Percentiles rank a stretch among this genome's conserved stretches.
Evolutionary conservation across 129 eudicot genomes (phyloP).

Genomic region (Gnaphalium uliginosum): DNA sequence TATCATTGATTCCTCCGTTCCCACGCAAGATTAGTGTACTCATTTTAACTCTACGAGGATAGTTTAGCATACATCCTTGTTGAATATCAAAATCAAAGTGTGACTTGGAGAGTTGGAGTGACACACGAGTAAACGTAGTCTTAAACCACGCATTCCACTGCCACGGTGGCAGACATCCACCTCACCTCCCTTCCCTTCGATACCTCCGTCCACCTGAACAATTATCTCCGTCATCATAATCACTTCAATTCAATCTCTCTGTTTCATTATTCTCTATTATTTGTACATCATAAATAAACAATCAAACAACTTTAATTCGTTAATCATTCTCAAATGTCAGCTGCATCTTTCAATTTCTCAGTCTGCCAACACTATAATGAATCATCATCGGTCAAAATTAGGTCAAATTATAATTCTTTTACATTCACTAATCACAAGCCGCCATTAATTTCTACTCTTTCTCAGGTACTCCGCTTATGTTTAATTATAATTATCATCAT

Average conservation of each 20-base stretch:
- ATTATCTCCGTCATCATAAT: background rate
- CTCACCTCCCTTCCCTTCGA: background rate
- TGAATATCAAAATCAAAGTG: too few relatives aligned
- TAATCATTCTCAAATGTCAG: slow-evolving; percentile 4
- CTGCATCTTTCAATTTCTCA: background rate
- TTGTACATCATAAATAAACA: background rate
- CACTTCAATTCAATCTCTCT: background rate
- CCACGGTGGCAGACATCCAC: background rate
- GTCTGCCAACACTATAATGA: background rate
- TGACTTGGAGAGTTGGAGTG: too few relatives aligned
- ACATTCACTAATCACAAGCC: background rate
- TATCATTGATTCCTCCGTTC: too few relatives aligned
- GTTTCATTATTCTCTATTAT: background rate
- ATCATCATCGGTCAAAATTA: background rate
- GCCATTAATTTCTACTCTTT: background rate
- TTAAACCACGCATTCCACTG: background rate
- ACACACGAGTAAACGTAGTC: too few relatives aligned
- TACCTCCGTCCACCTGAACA: background rate
- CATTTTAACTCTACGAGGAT: too few relatives aligned
- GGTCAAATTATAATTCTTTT: background rate
- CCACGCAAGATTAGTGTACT: too few relatives aligned
- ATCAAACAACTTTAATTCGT: background rate
- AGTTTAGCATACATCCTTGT: too few relatives aligned
- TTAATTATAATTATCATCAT: too few relatives aligned
- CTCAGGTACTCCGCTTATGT: background rate